These are phyloP conservation scores for Calycina herbarum DNA, from an alignment of 2,329 filamentous ascomycete species.

Conservation along the genomic window DNA sequence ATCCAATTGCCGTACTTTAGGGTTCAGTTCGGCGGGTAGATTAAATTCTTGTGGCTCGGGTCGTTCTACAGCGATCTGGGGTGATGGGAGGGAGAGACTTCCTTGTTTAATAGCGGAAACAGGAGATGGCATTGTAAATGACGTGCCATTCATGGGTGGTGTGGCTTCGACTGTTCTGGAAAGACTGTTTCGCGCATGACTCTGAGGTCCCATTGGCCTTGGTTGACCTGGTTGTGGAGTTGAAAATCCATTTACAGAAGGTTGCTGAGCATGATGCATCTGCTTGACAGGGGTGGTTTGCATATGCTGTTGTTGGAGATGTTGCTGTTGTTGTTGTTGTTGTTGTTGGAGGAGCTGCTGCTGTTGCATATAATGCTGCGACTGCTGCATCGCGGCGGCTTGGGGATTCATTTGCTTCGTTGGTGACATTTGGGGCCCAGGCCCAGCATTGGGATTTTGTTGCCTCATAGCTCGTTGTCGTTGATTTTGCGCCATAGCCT, in stretches of 20 bases:
- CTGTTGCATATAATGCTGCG: constrained; percentile 49
- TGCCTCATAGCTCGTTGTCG: constrained; percentile 42
- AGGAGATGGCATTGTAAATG: constrained; percentile 50
- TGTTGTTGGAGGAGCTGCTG: constrained; percentile 52
- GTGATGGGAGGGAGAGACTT: constrained; percentile 31
- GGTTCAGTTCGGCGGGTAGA: constrained; percentile 47
- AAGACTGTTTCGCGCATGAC: constrained; percentile 52
- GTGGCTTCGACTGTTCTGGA: constrained; percentile 51
- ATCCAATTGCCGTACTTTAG: constrained; percentile 54
- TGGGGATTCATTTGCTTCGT: constrained; percentile 44
- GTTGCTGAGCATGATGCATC: constrained; percentile 47
- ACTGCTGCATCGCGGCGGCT: constrained; percentile 49
- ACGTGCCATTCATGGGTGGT: constrained; percentile 37
- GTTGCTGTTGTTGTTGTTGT: constrained; percentile 36
- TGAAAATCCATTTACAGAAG: constrained; percentile 51
- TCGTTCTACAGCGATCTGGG: constrained; percentile 24
- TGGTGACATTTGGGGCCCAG: constrained; percentile 42
- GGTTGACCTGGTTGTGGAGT: constrained; percentile 42
- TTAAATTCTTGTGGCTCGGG: constrained; percentile 26
- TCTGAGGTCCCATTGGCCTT: constrained; percentile 41
- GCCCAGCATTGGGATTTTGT: constrained; percentile 28
- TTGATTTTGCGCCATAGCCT: constrained; percentile 59
- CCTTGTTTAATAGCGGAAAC: constrained; percentile 37
- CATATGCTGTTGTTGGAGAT: constrained; percentile 42
- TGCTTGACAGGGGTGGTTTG: constrained; percentile 50